Evolutionary conservation across 805 yeast species (phyloP).

Genomic region (Starmerella kuoi): DNA sequence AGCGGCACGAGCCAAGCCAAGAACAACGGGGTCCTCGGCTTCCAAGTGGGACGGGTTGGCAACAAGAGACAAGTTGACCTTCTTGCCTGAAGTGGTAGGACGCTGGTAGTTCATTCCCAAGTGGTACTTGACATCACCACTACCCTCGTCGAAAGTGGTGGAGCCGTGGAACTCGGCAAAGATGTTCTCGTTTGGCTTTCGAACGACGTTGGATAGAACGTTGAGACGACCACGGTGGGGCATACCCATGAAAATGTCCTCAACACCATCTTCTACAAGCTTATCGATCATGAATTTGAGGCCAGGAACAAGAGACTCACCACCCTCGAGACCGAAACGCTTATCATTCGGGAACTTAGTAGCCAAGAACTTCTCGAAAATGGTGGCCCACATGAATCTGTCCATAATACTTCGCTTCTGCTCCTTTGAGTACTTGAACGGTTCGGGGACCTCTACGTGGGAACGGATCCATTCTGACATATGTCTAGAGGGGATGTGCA

Average conservation of each 20-base stretch:
- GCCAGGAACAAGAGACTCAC: constrained; percentile 93
- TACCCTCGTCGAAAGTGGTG: constrained; percentile 82
- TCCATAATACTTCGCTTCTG: constrained; percentile 94
- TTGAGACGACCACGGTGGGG: constrained; percentile 99
- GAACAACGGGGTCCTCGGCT: constrained; percentile 97
- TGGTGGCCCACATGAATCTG: constrained; percentile 91
- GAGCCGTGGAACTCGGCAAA: constrained; percentile 93
- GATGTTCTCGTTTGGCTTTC: constrained; percentile 97
- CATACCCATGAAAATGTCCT: constrained; percentile 96
- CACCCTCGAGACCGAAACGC: constrained; percentile 98
- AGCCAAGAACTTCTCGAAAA: constrained; percentile 83
- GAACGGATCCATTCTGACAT: constrained; percentile 98
- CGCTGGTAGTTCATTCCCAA: constrained; percentile 98
- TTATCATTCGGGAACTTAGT: constrained; percentile 97
- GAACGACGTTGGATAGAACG: constrained; percentile 93
- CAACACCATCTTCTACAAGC: constrained; percentile 74
- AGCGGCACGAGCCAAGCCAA: constrained; percentile 95
- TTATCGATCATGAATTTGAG: constrained; percentile 90
- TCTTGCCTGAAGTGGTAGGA: constrained; percentile 97
- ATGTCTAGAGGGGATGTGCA: constrained; percentile 89
- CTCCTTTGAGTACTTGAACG: constrained; percentile 70
- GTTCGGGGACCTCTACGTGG: constrained; percentile 83
- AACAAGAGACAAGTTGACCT: constrained; percentile 85
- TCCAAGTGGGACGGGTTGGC: constrained; percentile 99
- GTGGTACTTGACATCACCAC: constrained; percentile 98